A percentile compares a stretch with the other conserved stretches of the same genome.
These are phyloP conservation scores for Pyracantha coccinea DNA, from an alignment of 331 rosid genomes.

Conservation along the genomic window DNA sequence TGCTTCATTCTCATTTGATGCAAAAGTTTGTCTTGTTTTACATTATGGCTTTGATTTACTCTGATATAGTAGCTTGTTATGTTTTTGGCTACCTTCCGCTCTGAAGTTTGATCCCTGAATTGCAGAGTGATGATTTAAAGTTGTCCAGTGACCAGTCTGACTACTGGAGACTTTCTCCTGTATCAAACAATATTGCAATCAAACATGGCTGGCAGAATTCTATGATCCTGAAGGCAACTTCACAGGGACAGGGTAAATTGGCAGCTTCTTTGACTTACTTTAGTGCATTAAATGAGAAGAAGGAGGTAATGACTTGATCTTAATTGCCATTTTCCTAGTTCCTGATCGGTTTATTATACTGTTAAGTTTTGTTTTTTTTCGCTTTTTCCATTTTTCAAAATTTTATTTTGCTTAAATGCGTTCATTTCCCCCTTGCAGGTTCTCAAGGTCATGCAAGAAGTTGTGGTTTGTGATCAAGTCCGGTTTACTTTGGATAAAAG, in stretches of 20 bases:
- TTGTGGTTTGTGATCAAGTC: constrained; percentile 67
- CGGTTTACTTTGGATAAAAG: constrained; percentile 43
- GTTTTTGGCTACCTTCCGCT: constrained; percentile 22
- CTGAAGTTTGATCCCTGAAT: constrained; percentile 18
- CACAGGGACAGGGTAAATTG: constrained; percentile 66
- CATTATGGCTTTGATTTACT: not conserved
- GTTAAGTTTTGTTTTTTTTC: not conserved
- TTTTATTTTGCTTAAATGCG: constrained; percentile 3
- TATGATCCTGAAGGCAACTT: constrained; percentile 60
- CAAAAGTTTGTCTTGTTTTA: not conserved
- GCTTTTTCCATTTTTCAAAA: not conserved
- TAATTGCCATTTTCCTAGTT: not conserved
- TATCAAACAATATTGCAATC: constrained; percentile 47
- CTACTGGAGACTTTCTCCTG: constrained; percentile 43
- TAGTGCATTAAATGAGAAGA: constrained; percentile 35
- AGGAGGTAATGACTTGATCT: constrained; percentile 47
- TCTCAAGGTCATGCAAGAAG: constrained; percentile 63
- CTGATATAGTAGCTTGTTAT: constrained; percentile 10
- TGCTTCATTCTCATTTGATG: not conserved
- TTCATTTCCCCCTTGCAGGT: constrained; percentile 36
- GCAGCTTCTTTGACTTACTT: constrained; percentile 72
- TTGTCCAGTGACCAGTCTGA: constrained; percentile 48
- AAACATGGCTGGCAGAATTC: constrained; percentile 57
- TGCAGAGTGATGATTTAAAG: constrained; percentile 76
- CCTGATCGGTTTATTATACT: not conserved